A percentile compares a stretch with the other conserved stretches of the same genome.
Evolutionary conservation across 129 eudicot genomes (phyloP).

Genomic region (Pseudognaphalium luteoalbum): DNA sequence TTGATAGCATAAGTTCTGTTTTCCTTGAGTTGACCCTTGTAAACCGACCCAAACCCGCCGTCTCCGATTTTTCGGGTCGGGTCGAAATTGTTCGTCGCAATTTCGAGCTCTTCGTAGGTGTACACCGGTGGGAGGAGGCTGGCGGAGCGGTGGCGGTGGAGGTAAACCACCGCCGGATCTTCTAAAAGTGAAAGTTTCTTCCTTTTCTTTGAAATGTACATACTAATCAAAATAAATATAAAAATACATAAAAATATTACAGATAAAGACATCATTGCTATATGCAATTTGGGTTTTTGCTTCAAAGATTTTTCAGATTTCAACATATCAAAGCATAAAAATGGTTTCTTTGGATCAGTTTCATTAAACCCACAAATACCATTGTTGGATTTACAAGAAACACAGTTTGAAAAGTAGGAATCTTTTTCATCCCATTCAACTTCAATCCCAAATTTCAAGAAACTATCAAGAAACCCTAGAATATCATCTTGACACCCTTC

Average conservation of each 20-base stretch:
- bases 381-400: conserved; percentile 43
- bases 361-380: conserved; percentile 76
- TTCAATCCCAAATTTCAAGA: conserved; percentile 53
- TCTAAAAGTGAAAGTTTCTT: conserved; percentile 35
- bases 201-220: conserved; percentile 34
- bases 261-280: conserved; percentile 34
- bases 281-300: conserved; percentile 32
- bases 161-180: conserved; percentile 66
- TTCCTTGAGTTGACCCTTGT: conserved; percentile 57
- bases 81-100: conserved; percentile 72
- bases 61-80: conserved; percentile 72
- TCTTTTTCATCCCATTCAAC: conserved; percentile 67
- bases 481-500: conserved; percentile 69
- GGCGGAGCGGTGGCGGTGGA: conserved; percentile 76
- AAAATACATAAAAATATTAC: conserved; percentile 47
- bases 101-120: conserved; percentile 81
- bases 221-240: conserved; percentile 33
- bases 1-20: conserved; percentile 71
- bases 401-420: conserved; percentile 53
- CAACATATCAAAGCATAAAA: conserved; percentile 49
- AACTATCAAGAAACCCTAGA: conserved; percentile 57
- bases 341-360: conserved; percentile 51
- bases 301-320: conserved; percentile 1
- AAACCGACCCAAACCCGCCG: conserved; percentile 96
- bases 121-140: conserved; percentile 81